A percentile compares a stretch with the other conserved stretches of the same genome.
These are phyloP conservation scores for Phytophthora colocasiae DNA, from an alignment of 352 stramenopile genomes.

Conservation along the genomic window DNA sequence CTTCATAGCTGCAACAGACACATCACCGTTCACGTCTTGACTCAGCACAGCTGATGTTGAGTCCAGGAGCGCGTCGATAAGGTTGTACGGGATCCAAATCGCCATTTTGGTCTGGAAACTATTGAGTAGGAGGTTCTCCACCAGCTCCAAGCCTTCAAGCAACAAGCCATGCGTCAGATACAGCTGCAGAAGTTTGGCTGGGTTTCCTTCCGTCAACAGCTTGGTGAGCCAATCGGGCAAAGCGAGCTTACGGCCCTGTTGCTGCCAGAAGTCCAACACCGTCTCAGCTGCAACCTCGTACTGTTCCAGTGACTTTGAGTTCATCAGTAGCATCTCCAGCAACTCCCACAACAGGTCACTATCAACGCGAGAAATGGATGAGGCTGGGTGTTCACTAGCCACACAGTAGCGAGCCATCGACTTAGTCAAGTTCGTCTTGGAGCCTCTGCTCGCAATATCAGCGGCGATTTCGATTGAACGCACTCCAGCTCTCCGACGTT, in stretches of 20 bases:
- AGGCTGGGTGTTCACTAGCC: slow-evolving; percentile 43
- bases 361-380: slow-evolving; percentile 34
- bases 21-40: slow-evolving; percentile 13
- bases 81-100: slow-evolving; percentile 75
- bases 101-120: slow-evolving; percentile 52
- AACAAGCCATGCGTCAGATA: slow-evolving; percentile 71
- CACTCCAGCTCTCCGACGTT: slow-evolving; percentile 57
- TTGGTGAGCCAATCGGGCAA: slow-evolving; percentile 68
- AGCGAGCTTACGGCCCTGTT: slow-evolving; percentile 52
- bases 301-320: slow-evolving; percentile 50
- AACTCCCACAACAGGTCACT: slow-evolving; percentile 66
- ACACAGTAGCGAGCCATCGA: slow-evolving; percentile 76
- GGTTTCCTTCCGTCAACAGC: slow-evolving; percentile 55
- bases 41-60: slow-evolving; percentile 48
- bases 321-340: slow-evolving; percentile 53
- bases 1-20: slow-evolving; percentile 26
- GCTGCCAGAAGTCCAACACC: slow-evolving; percentile 66
- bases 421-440: slow-evolving; percentile 53
- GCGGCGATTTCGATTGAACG: slow-evolving; percentile 60
- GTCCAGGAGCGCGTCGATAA: slow-evolving; percentile 71
- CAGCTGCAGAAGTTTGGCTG: slow-evolving; percentile 60
- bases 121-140: slow-evolving; percentile 46
- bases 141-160: slow-evolving; percentile 68
- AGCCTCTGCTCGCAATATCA: slow-evolving; percentile 44
- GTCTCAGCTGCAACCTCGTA: slow-evolving; percentile 67